These are phyloP conservation scores for Pelargonium myrrhifolium DNA, from an alignment of 441 rosid genomes.

Conservation along the genomic window DNA sequence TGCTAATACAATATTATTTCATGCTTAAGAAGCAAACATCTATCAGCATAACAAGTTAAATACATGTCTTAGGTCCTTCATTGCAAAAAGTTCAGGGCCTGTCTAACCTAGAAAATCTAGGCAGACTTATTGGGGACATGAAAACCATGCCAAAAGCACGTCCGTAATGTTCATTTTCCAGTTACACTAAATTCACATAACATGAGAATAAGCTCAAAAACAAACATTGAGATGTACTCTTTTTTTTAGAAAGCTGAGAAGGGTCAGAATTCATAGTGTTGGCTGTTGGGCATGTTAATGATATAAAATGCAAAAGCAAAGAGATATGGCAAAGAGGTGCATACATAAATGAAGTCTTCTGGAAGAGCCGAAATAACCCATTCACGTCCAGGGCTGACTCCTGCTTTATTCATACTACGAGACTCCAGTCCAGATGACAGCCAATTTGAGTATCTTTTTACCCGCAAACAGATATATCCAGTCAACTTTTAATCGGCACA, in stretches of 20 bases:
- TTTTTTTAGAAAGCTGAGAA: background rate
- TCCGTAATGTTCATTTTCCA: background rate
- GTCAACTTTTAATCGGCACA: background rate
- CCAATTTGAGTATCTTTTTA: constrained; percentile 79
- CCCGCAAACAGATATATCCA: constrained; percentile 13
- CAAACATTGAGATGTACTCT: background rate
- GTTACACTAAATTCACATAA: background rate
- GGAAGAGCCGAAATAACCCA: constrained; percentile 79
- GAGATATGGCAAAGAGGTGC: background rate
- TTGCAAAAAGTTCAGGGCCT: background rate
- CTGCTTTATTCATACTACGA: constrained; percentile 42
- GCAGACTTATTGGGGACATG: background rate
- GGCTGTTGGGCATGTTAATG: background rate
- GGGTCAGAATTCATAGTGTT: no score
- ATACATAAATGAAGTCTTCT: constrained; percentile 81
- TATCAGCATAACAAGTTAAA: background rate
- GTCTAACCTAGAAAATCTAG: background rate
- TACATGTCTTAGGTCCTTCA: background rate
- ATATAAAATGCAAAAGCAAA: background rate
- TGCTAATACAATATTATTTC: background rate
- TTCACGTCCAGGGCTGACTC: constrained; percentile 62
- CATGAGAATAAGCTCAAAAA: background rate
- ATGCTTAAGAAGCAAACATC: no score
- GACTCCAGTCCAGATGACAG: constrained; percentile 71
- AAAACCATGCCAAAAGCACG: background rate